A percentile compares a stretch with the other conserved stretches of the same genome.
Evolutionary conservation across 108 stramenopile species (phyloP).

Genomic region (Fistulifera pelliculosa): DNA sequence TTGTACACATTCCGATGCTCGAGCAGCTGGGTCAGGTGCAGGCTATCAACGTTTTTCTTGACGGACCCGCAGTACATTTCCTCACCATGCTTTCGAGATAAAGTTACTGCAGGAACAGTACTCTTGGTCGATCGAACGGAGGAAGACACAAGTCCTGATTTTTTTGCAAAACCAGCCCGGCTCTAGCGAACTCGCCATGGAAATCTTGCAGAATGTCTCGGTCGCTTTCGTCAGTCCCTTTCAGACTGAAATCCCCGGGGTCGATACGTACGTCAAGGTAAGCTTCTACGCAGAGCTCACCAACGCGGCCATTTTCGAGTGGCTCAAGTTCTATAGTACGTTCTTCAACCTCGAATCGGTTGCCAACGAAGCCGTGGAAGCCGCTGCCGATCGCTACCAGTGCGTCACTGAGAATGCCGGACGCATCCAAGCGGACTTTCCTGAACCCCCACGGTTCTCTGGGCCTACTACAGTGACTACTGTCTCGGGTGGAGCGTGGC

Average conservation of each 20-base stretch:
- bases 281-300: constrained; percentile 11
- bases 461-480: constrained; percentile 25
- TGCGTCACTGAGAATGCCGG: constrained; percentile 30
- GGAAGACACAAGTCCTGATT: too few relatives aligned
- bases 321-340: constrained; percentile 27
- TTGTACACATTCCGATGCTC: constrained; percentile 23
- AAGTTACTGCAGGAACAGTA: constrained; percentile 15
- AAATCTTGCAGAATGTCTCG: not conserved
- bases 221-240: constrained; percentile 8
- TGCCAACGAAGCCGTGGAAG: constrained; percentile 22
- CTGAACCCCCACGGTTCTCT: constrained; percentile 14
- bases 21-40: constrained; percentile 26
- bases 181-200: too few relatives aligned
- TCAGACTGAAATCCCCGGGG: not conserved
- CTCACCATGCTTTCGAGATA: constrained; percentile 31
- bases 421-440: not conserved
- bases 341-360: constrained; percentile 38
- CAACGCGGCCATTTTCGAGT: constrained; percentile 38
- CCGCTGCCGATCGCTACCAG: constrained; percentile 17
- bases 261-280: constrained; percentile 2
- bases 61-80: constrained; percentile 25
- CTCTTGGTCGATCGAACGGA: constrained; percentile 1
- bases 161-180: too few relatives aligned
- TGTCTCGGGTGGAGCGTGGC: constrained; percentile 24
- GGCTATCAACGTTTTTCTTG: constrained; percentile 23